A percentile compares a stretch with the other conserved stretches of the same genome.
Evolutionary conservation across 2,329 filamentous ascomycete genomes (phyloP).

Genomic region (Curvularia verruculosa): DNA sequence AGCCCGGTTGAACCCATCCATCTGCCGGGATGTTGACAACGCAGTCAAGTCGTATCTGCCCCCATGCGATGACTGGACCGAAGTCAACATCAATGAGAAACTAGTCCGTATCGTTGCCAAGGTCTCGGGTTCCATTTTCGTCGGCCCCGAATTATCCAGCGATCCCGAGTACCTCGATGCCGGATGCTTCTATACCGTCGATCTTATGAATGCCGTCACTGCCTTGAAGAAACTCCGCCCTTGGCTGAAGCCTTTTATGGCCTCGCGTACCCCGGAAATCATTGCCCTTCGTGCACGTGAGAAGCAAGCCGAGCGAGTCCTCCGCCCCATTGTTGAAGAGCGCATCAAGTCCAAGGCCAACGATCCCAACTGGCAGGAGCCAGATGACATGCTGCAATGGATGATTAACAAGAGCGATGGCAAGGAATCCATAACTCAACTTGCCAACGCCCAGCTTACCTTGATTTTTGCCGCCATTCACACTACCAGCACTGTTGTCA

Average conservation of each 20-base stretch:
- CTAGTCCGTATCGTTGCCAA: conserved; percentile 44
- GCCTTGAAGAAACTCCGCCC: conserved; percentile 38
- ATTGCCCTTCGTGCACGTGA: conserved; percentile 28
- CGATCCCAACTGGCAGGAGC: conserved; percentile 40
- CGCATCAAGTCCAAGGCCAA: conserved; percentile 31
- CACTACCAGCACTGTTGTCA: conserved; percentile 36
- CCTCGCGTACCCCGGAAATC: conserved; percentile 34
- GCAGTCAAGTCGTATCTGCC: conserved; percentile 36
- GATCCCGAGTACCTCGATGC: conserved; percentile 40
- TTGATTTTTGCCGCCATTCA: conserved; percentile 43
- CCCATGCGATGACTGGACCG: conserved; percentile 42
- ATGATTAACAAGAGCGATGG: conserved; percentile 35
- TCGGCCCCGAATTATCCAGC: conserved; percentile 40
- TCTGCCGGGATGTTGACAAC: conserved; percentile 40
- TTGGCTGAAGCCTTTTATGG: conserved; percentile 34
- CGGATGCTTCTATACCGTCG: conserved; percentile 40
- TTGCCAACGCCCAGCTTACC: conserved; percentile 28
- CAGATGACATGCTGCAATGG: conserved; percentile 50
- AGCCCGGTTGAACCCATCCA: conserved; percentile 39
- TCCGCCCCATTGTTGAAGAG: conserved; percentile 36
- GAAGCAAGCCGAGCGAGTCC: conserved; percentile 14
- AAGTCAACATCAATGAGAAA: conserved; percentile 34
- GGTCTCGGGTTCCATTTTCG: conserved; percentile 43
- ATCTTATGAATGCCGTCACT: conserved; percentile 36
- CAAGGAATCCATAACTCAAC: neutral